These are phyloP conservation scores for Talaromyces sp. DNA, from an alignment of 2,329 filamentous ascomycete genomes.

Conservation along the genomic window DNA sequence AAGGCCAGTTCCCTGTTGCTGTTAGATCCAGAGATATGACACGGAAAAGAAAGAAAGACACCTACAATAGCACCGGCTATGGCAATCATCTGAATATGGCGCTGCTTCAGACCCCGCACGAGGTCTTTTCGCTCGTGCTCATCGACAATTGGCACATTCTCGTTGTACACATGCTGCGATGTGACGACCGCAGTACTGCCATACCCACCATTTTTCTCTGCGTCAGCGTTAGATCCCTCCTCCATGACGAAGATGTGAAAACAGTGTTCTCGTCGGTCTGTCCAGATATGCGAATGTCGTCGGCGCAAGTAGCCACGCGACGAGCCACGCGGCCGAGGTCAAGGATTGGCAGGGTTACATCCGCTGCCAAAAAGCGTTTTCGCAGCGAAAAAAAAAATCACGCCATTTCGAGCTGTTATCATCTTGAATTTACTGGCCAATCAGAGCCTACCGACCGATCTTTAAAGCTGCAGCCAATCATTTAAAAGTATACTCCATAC, in stretches of 20 bases:
- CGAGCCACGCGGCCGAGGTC: neutral
- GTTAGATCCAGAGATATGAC: neutral
- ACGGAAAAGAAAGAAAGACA: too few species aligned
- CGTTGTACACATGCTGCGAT: neutral
- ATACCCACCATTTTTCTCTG: neutral
- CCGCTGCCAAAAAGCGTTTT: neutral
- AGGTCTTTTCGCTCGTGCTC: slow-evolving; percentile 46
- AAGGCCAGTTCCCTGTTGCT: slow-evolving; percentile 42
- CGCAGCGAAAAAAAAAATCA: neutral
- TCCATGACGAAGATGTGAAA: neutral
- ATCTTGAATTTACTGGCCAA: neutral
- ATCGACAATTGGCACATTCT: slow-evolving; percentile 18
- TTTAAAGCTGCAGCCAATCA: neutral
- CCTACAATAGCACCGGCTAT: slow-evolving; percentile 39
- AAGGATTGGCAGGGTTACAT: neutral
- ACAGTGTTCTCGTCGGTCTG: neutral
- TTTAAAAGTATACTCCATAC: neutral
- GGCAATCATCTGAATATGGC: slow-evolving; percentile 41
- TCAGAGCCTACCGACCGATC: neutral
- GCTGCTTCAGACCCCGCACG: slow-evolving; percentile 38
- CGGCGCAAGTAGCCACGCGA: neutral
- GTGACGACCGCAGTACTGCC: neutral
- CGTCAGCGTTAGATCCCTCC: neutral
- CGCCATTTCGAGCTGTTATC: neutral
- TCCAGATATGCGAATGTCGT: neutral